Evolutionary conservation across 2,329 filamentous ascomycete genomes (phyloP).

Genomic region (Calonectria pseudoreteaudii): DNA sequence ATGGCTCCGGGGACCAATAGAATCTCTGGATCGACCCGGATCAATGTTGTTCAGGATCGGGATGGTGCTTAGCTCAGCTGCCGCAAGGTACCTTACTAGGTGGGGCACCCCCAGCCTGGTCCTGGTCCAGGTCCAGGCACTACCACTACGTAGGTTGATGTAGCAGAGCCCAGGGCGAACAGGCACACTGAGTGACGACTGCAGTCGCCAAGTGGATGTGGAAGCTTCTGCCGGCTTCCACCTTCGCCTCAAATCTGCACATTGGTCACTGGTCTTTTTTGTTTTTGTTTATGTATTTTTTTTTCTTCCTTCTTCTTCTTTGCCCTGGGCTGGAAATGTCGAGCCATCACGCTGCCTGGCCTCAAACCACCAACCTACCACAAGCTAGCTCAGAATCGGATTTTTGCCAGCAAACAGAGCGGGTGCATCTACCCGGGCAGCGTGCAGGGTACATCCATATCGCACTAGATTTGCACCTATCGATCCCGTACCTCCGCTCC

Average conservation of each 20-base stretch:
- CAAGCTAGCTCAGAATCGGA: neutral
- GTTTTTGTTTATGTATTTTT: no score
- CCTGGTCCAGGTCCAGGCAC: conserved; percentile 12
- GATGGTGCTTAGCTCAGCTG: conserved; percentile 42
- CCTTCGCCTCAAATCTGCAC: conserved; percentile 9
- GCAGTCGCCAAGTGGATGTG: conserved; percentile 35
- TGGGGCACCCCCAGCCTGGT: conserved; percentile 21
- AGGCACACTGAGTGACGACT: conserved; percentile 43
- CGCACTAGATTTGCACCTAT: neutral
- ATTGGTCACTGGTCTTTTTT: conserved; percentile 1
- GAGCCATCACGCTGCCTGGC: neutral
- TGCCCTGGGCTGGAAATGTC: neutral
- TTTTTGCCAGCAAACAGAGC: neutral
- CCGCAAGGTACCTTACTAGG: conserved; percentile 20
- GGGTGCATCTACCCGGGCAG: neutral
- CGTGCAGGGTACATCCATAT: conserved; percentile 5
- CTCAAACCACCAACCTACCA: neutral
- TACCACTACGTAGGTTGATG: conserved; percentile 39
- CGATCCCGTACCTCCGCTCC: conserved; percentile 1
- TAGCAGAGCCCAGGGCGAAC: conserved; percentile 28
- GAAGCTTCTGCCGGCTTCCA: conserved; percentile 50
- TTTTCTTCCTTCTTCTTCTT: no score
- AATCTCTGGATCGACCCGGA: conserved; percentile 49
- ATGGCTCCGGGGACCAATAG: conserved; percentile 48
- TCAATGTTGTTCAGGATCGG: conserved; percentile 48